Evolutionary conservation across 495 filamentous ascomycete genomes (phyloP).

Genomic region (Daldinia concentrica): DNA sequence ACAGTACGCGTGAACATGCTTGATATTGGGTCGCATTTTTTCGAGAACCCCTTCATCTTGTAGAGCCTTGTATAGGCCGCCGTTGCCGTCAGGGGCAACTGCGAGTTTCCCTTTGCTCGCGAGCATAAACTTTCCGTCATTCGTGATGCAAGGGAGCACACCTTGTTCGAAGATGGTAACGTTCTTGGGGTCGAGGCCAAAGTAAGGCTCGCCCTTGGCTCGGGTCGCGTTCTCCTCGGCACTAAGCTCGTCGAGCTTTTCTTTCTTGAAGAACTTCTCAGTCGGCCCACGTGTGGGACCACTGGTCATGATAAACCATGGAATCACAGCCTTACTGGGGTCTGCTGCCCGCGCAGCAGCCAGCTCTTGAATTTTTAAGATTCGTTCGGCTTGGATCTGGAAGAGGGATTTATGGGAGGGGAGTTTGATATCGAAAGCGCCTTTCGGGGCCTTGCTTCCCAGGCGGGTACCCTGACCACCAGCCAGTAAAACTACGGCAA

Average conservation of each 20-base stretch:
- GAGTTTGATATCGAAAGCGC: slow-evolving; percentile 94
- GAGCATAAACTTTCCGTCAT: slow-evolving; percentile 96
- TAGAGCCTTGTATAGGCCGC: slow-evolving; percentile 94
- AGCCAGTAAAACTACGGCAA: slow-evolving; percentile 95
- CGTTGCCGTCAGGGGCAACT: slow-evolving; percentile 98
- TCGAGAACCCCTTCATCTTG: slow-evolving; percentile 81
- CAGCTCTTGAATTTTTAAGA: slow-evolving; percentile 83
- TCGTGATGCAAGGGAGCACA: slow-evolving; percentile 94
- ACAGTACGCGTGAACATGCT: slow-evolving; percentile 97
- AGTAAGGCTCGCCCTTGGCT: slow-evolving; percentile 63
- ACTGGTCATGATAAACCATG: slow-evolving; percentile 99
- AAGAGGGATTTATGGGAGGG: slow-evolving; percentile 93
- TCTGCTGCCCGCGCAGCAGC: slow-evolving; percentile 76
- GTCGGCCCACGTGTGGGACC: slow-evolving; percentile 94
- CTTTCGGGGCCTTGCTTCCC: slow-evolving; percentile 95
- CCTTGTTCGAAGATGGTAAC: slow-evolving; percentile 97
- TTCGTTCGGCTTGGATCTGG: slow-evolving; percentile 95
- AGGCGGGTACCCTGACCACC: slow-evolving; percentile 96
- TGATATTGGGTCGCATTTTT: slow-evolving; percentile 90
- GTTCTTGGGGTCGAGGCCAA: slow-evolving; percentile 85
- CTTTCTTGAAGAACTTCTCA: slow-evolving; percentile 88
- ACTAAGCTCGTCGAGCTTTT: slow-evolving; percentile 58
- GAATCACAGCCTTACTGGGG: slow-evolving; percentile 72
- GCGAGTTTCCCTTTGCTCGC: slow-evolving; percentile 92
- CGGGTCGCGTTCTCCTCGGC: slow-evolving; percentile 42